These are phyloP conservation scores for Sclerotinia minor DNA, from an alignment of 2,329 filamentous ascomycete species.

Conservation along the genomic window DNA sequence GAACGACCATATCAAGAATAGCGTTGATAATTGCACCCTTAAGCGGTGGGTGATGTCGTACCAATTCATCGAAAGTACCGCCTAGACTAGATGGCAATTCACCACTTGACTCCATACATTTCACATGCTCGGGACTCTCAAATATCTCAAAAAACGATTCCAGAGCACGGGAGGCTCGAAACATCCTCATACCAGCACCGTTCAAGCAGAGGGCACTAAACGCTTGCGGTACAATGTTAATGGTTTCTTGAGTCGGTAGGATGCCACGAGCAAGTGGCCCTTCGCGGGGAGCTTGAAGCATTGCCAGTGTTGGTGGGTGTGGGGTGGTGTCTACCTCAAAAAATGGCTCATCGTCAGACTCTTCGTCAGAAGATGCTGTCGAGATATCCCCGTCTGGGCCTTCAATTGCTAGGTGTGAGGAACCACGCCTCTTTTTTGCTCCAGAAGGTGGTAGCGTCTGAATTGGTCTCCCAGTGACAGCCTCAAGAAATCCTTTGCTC, in stretches of 20 bases:
- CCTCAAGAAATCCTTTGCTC: conserved; percentile 80
- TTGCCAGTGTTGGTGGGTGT: conserved; percentile 55
- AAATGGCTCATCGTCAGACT: conserved; percentile 41
- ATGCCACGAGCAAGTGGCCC: conserved; percentile 66
- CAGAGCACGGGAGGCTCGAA: conserved; percentile 78
- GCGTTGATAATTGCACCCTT: conserved; percentile 78
- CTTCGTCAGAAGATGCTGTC: conserved; percentile 36
- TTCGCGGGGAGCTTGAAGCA: conserved; percentile 49
- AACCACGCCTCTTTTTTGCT: conserved; percentile 27
- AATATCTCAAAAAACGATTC: conserved; percentile 95
- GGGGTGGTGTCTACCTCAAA: conserved; percentile 45
- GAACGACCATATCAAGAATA: conserved; percentile 84
- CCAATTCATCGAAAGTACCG: conserved; percentile 86
- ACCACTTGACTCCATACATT: conserved; percentile 74
- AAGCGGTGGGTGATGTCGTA: conserved; percentile 85
- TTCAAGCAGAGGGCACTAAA: conserved; percentile 95
- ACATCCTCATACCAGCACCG: conserved; percentile 80
- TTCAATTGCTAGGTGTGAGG: conserved; percentile 16
- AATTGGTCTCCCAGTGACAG: conserved; percentile 61
- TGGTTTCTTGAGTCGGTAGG: conserved; percentile 83
- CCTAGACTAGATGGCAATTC: conserved; percentile 75
- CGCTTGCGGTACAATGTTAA: conserved; percentile 80
- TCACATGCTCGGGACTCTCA: conserved; percentile 85
- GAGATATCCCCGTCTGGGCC: conserved; percentile 6
- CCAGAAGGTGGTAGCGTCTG: conserved; percentile 40